Percentiles rank a stretch among this genome's conserved stretches.
phyloP scores from a whole-genome alignment of 2,329 filamentous ascomycete genomes.

The Verticillium nonalfalfae region DNA sequence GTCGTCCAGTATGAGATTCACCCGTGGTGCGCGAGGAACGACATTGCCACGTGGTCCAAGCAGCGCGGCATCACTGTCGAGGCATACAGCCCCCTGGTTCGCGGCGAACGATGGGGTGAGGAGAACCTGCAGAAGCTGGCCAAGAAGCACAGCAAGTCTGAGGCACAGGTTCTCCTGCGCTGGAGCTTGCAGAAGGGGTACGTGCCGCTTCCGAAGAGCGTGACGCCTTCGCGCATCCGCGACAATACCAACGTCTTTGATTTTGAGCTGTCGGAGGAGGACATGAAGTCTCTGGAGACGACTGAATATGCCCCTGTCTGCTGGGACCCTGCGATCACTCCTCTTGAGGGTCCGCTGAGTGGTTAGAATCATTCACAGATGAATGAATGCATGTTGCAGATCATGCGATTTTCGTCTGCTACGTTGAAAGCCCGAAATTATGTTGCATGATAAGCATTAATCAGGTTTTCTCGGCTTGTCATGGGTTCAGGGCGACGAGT shows the following conservation, averaged over 20 bases:
- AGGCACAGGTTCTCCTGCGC: conserved; percentile 71
- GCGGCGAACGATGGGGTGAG: conserved; percentile 67
- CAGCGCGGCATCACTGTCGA: conserved; percentile 57
- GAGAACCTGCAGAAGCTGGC: conserved; percentile 57
- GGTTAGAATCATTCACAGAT: not conserved
- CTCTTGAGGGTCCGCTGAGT: conserved; percentile 26
- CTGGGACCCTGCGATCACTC: conserved; percentile 48
- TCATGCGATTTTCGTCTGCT: not conserved
- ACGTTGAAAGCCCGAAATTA: not conserved
- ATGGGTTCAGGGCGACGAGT: conserved; percentile 10
- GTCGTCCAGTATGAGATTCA: conserved; percentile 89
- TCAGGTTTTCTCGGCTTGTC: conserved; percentile 11
- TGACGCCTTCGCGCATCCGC: conserved; percentile 58
- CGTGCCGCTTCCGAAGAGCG: conserved; percentile 69
- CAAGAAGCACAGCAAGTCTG: conserved; percentile 65
- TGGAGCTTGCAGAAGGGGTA: conserved; percentile 78
- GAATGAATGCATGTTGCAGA: not conserved
- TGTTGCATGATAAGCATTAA: not conserved
- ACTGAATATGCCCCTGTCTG: conserved; percentile 45
- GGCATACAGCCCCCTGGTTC: conserved; percentile 55
- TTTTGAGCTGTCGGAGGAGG: conserved; percentile 48
- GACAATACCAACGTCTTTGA: conserved; percentile 54
- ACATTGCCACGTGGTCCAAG: conserved; percentile 73
- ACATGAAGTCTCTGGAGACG: conserved; percentile 42
- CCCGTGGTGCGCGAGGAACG: conserved; percentile 75